Percentiles rank a stretch among this genome's conserved stretches.
These are phyloP conservation scores for Epicoccum nigrum DNA, from an alignment of 2,329 filamentous ascomycete species.

Conservation along the genomic window DNA sequence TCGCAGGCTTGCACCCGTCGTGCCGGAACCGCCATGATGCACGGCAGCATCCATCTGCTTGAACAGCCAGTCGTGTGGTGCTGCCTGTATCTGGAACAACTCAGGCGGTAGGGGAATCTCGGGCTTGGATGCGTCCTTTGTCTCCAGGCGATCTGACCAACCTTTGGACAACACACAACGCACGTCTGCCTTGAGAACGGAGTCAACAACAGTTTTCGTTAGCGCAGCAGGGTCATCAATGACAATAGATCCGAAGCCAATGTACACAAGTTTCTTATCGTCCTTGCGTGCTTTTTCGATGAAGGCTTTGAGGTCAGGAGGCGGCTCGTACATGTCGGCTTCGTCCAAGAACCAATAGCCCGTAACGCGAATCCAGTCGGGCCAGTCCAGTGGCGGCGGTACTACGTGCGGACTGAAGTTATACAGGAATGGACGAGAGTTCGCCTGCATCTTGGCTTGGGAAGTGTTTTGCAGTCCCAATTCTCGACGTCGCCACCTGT, in stretches of 20 bases:
- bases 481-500: slow-evolving; percentile 85
- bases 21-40: slow-evolving; percentile 93
- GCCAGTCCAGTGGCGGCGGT: slow-evolving; percentile 91
- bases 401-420: slow-evolving; percentile 96
- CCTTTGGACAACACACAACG: slow-evolving; percentile 95
- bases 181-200: slow-evolving; percentile 88
- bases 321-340: slow-evolving; percentile 69
- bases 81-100: slow-evolving; percentile 86
- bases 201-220: slow-evolving; percentile 91
- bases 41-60: slow-evolving; percentile 89
- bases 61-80: slow-evolving; percentile 97
- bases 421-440: slow-evolving; percentile 98
- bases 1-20: slow-evolving; percentile 88
- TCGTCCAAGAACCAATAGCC: slow-evolving; percentile 99
- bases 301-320: slow-evolving; percentile 76
- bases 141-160: slow-evolving; percentile 84
- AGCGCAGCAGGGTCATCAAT: slow-evolving; percentile 87
- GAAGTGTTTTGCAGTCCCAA: slow-evolving; percentile 80
- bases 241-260: slow-evolving; percentile 95
- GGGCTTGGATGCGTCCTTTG: slow-evolving; percentile 62
- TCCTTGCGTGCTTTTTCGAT: slow-evolving; percentile 83
- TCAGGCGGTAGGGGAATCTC: slow-evolving; percentile 76
- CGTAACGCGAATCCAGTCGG: slow-evolving; percentile 95
- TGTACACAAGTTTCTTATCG: slow-evolving; percentile 90
- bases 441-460: slow-evolving; percentile 89